phyloP scores from a whole-genome alignment of 768 basidiomycete genomes.

The Trametopsis cervina region DNA sequence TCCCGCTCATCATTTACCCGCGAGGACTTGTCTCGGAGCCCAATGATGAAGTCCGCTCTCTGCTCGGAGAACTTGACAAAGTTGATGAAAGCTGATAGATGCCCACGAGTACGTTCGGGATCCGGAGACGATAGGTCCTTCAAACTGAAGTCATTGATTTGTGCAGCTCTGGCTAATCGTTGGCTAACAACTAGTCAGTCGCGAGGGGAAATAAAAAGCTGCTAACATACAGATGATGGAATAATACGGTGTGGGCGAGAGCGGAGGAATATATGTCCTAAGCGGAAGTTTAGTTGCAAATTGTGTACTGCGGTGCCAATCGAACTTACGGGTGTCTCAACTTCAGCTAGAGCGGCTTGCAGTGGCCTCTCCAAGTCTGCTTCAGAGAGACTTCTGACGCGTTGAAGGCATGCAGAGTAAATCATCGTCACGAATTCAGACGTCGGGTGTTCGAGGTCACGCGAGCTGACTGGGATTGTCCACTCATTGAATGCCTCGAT shows the following conservation, averaged over 20 bases:
- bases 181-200: constrained; percentile 37
- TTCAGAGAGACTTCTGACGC: constrained; percentile 57
- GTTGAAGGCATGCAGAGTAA: constrained; percentile 65
- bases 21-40: constrained; percentile 55
- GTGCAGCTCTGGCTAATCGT: constrained; percentile 66
- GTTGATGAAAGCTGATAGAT: constrained; percentile 88
- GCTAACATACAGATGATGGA: constrained; percentile 57
- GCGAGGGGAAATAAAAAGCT: neutral
- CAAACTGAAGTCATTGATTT: constrained; percentile 70
- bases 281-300: neutral
- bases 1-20: constrained; percentile 57
- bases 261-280: constrained; percentile 65
- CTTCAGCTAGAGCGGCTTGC: constrained; percentile 43
- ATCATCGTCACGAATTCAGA: constrained; percentile 65
- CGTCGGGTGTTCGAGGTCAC: constrained; percentile 62
- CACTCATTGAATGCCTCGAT: constrained; percentile 58
- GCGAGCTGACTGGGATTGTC: constrained; percentile 58
- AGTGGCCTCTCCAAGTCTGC: constrained; percentile 54
- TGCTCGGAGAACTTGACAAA: constrained; percentile 87
- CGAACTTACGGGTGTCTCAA: constrained; percentile 44
- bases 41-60: constrained; percentile 51
- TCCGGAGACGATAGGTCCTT: constrained; percentile 72
- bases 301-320: no score
- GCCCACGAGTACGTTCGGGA: constrained; percentile 60
- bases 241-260: constrained; percentile 53